Base-by-base conservation (phyloP, 2,329 filamentous ascomycete genomes). In the Trichophyton mentagrophytes region DNA sequence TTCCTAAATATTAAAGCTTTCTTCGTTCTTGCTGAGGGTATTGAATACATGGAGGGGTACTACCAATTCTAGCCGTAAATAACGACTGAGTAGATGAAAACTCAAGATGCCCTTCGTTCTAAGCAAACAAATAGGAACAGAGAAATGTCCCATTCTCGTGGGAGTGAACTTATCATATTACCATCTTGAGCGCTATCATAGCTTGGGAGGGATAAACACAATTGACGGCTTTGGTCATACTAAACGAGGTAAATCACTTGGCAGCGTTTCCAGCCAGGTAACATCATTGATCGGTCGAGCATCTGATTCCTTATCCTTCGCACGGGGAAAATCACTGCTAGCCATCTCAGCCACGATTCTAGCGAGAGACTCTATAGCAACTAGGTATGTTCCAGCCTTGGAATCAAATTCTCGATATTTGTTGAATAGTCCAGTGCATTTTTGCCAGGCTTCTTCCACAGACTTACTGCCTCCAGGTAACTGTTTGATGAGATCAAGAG, bases 221-320 rank as follows among this genome's bases (percentile, higher is more conserved):
- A 13, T 13, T 13, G 33, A 38, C 33, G 33, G 33, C 33, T 8
- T 3, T 27, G 5, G 6, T 55, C 51, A 57, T 42, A 11, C 55
- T 42, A 42, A 44, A 36, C 55, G 17, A 25, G 47, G 33, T 11
- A 64, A 46, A 60, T 66, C 64, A 57, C 44, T 47, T 58, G 64
- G 63, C 17, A 65, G 46, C 22, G 57, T 36, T 56, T 65, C 63
- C 40, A 66, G 47, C 63, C 63, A 66, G 2, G 60, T 44, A 58
- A 65, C 49, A 61, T 65, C 64, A 36, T 47, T 57, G 13, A 30
- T 55, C 27, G 36, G 46, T 8, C 25, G 20, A 20, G 33, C n/a
- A 5, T 17, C 25, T 36, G 38, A 6, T 51, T 57, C 40, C 15
- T 15, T 49, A 33, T 40, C 51, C 7, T 17, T 36, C 11, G 57